phyloP scores from a whole-genome alignment of 805 yeast genomes.

The Isabelozyma gotoi region DNA sequence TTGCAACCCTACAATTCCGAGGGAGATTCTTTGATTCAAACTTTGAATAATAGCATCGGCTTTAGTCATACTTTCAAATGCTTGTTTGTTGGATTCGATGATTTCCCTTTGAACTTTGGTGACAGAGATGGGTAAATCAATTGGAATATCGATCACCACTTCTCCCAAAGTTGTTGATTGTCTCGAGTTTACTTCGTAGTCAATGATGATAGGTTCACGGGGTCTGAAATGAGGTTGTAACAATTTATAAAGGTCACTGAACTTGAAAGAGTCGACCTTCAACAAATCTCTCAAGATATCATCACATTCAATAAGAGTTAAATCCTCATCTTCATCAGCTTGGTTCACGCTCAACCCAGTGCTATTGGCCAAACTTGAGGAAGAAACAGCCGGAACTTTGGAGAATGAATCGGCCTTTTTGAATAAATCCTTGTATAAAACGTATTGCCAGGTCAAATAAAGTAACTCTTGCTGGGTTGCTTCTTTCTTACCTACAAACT shows the following conservation, averaged over 20 bases:
- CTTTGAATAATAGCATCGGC: slow-evolving; percentile 45
- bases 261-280: slow-evolving; percentile 54
- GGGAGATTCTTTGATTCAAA: slow-evolving; percentile 41
- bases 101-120: slow-evolving; percentile 37
- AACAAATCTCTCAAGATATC: slow-evolving; percentile 46
- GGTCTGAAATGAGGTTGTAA: slow-evolving; percentile 73
- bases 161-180: slow-evolving; percentile 80
- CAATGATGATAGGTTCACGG: slow-evolving; percentile 73
- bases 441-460: slow-evolving; percentile 77
- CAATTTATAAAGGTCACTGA: slow-evolving; percentile 71
- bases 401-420: slow-evolving; percentile 26
- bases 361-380: slow-evolving; percentile 16
- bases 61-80: slow-evolving; percentile 43
- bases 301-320: slow-evolving; percentile 40
- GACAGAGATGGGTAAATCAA: slow-evolving; percentile 39
- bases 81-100: slow-evolving; percentile 33
- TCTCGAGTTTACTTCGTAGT: slow-evolving; percentile 75
- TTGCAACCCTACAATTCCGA: slow-evolving; percentile 54
- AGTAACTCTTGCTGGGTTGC: slow-evolving; percentile 85
- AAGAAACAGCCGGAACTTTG: slow-evolving; percentile 39
- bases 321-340: slow-evolving; percentile 29
- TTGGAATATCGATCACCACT: slow-evolving; percentile 66
- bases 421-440: slow-evolving; percentile 61
- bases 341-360: slow-evolving; percentile 8
- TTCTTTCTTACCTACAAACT: slow-evolving; percentile 72